phyloP scores from a whole-genome alignment of 2,329 filamentous ascomycete genomes.

The Fonsecaea multimorphosa region DNA sequence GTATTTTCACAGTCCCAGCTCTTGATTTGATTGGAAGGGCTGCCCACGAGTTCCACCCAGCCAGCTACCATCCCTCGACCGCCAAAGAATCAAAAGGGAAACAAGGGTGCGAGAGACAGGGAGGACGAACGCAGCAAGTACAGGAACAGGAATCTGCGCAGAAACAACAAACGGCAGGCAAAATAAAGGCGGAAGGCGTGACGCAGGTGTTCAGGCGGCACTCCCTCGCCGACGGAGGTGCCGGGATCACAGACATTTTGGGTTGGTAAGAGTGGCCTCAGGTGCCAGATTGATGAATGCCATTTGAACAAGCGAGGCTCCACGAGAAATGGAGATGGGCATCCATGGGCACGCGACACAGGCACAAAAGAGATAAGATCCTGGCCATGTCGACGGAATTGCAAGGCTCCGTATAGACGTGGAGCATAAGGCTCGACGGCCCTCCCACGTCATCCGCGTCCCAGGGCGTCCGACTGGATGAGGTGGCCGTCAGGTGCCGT shows the following conservation, averaged over 20 bases:
- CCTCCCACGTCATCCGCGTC: conserved; percentile 15
- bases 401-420: conserved; percentile 15
- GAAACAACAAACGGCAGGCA: background rate
- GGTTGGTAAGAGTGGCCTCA: background rate
- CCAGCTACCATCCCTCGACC: background rate
- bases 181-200: background rate
- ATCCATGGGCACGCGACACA: conserved; percentile 18
- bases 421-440: background rate
- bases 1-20: background rate
- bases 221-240: conserved; percentile 6
- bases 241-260: conserved; percentile 13
- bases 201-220: background rate
- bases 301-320: conserved; percentile 10
- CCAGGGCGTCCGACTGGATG: conserved; percentile 13
- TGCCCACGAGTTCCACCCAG: background rate
- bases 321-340: conserved; percentile 10
- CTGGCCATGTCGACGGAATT: background rate
- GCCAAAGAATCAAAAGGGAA: background rate
- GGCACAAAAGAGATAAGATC: background rate
- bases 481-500: background rate
- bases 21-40: background rate
- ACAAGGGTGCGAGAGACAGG: background rate
- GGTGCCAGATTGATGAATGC: background rate
- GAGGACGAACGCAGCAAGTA: background rate
- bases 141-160: background rate